These are phyloP conservation scores for Sporothrix variecibatus DNA, from an alignment of 2,329 filamentous ascomycete genomes.

Conservation along the genomic window DNA sequence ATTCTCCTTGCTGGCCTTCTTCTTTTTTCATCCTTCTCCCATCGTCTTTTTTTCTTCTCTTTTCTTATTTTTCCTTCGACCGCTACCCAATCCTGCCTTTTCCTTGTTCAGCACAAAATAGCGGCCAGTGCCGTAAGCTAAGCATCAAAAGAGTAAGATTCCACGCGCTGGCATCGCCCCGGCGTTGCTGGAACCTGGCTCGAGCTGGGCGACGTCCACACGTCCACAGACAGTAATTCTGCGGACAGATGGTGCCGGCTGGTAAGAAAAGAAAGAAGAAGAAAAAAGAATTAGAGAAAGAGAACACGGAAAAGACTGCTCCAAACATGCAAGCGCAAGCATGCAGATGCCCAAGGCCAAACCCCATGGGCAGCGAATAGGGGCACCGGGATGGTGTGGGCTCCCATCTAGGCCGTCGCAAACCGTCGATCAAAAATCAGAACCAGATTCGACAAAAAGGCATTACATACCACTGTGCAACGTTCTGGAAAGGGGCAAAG, in stretches of 20 bases:
- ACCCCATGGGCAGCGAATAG: neutral
- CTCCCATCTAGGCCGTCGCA: neutral
- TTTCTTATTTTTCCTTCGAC: neutral
- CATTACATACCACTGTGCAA: neutral
- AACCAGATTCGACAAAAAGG: neutral
- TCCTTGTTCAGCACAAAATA: neutral
- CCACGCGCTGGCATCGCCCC: slow-evolving; percentile 20
- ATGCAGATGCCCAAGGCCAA: neutral
- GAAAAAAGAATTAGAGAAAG: too few species aligned
- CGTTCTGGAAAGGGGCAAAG: neutral
- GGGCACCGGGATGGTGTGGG: neutral
- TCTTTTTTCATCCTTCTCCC: neutral
- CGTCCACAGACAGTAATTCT: neutral
- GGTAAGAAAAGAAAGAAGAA: too few species aligned
- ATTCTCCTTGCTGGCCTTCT: neutral
- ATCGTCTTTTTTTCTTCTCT: neutral
- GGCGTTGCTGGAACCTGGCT: neutral
- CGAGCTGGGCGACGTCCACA: neutral
- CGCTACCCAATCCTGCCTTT: neutral
- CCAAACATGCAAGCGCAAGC: neutral
- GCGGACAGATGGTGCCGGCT: neutral
- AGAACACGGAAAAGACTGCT: neutral
- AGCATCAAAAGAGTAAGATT: slow-evolving; percentile 21
- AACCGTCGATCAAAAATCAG: neutral
- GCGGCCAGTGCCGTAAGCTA: slow-evolving; percentile 25